Evolutionary conservation across 805 yeast species (phyloP), one percentile per base, ranked within the genome.

Genomic region (Scheffersomyces ergatensis): DNA sequence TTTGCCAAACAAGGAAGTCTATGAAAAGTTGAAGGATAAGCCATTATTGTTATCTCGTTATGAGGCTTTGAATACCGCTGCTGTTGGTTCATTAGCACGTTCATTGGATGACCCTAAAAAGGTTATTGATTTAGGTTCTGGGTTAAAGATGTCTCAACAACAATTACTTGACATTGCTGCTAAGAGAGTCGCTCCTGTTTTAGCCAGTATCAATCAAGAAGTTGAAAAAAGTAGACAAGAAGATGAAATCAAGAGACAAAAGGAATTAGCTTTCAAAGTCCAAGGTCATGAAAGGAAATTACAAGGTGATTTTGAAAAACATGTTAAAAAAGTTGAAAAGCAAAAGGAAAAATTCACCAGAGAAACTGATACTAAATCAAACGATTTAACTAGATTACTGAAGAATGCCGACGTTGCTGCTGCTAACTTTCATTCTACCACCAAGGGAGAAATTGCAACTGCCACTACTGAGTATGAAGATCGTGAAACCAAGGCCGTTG

Each of bases 91-190:
- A 7, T 61, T 72, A 50, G 59, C 72, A 33, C 67, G 67, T 27
- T 60, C 57, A 33, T 62, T 77, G 44, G 75, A 70, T 42, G 78
- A 76, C 50, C 77, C 78, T 2, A 70, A 73, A 47, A 67, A 74
- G 57, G 56, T 70, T 18, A 58, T 77, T 47, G 73, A 75, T 48
- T 62, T 78, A 46, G 83, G 83, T 40, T 70, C 75, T 34, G 82
- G 82, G 15, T 65, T 77, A 55, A 64, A 55, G 35, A 64, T 78
- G 65, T 72, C 82, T 34, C 80, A 78, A 49, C 72, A 71, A 40
- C 80, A 77, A 55, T 70, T 78, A 45, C 64, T 76, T 49, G 82
- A 68, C 37, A 72, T 78, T 52, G 83, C 83, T 17, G 73, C 75
- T 30, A 65, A 64, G 47, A 67, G 82, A 48, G 79, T 78, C 29